Percentiles rank a stretch among this genome's conserved stretches.
phyloP scores from a whole-genome alignment of 2,329 filamentous ascomycete genomes.

The Cladobotryum protrusum region DNA sequence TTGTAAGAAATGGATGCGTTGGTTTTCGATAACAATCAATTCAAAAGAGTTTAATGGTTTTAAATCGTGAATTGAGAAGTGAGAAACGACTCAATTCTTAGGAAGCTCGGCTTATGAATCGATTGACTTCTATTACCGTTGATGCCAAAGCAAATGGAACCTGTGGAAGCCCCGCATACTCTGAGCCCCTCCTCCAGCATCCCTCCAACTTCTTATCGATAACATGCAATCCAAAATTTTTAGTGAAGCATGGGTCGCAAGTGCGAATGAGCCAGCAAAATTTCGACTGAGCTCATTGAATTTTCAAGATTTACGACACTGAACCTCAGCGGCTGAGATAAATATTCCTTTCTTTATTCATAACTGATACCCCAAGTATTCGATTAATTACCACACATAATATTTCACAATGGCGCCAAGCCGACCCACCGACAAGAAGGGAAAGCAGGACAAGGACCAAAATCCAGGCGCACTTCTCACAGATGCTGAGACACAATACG shows the following conservation, averaged over 20 bases:
- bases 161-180: too few species aligned
- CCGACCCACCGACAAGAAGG: constrained; percentile 32
- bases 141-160: background rate
- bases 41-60: background rate
- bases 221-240: constrained; percentile 25
- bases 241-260: constrained; percentile 4
- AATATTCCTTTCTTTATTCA: background rate
- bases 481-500: constrained; percentile 37
- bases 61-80: background rate
- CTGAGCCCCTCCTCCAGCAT: constrained; percentile 16
- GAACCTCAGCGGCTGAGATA: background rate
- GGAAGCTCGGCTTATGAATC: background rate
- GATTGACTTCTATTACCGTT: background rate
- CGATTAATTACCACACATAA: background rate
- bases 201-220: constrained; percentile 25
- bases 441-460: constrained; percentile 25
- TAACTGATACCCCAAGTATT: too few species aligned
- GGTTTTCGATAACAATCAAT: too few species aligned
- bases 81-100: background rate
- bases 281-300: background rate
- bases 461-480: constrained; percentile 26
- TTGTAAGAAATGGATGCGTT: too few species aligned
- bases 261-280: constrained; percentile 4
- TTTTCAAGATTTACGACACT: too few species aligned
- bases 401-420: constrained; percentile 34